These are phyloP conservation scores for Silene noctiflora DNA, from an alignment of 179 eudicot species.

Conservation along the genomic window DNA sequence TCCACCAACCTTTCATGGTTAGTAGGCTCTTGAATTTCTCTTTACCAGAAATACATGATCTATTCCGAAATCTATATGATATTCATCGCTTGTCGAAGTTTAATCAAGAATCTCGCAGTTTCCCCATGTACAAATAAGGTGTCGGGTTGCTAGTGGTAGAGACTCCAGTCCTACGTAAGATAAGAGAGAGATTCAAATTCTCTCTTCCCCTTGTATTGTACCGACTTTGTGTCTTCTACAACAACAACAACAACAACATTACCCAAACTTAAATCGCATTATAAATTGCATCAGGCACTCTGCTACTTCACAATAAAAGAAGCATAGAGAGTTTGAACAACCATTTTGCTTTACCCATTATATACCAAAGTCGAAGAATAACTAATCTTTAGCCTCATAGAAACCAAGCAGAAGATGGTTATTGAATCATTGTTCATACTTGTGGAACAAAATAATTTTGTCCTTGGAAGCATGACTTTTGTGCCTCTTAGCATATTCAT, in stretches of 20 bases:
- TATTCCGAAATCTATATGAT: neutral
- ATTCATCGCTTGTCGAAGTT: neutral
- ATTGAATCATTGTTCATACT: neutral
- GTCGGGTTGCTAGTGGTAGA: neutral
- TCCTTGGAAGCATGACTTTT: neutral
- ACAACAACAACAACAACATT: neutral
- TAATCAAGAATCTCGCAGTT: neutral
- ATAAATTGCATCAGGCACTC: neutral
- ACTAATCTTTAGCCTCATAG: neutral
- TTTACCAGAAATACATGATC: neutral
- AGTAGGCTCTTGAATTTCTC: constrained; percentile 20
- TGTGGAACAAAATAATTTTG: neutral
- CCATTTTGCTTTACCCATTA: neutral
- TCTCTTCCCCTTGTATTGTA: neutral
- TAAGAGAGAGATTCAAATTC: neutral
- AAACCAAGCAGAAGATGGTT: neutral
- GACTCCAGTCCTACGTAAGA: neutral
- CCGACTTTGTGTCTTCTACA: neutral
- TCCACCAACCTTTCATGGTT: constrained; percentile 82
- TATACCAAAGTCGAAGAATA: neutral
- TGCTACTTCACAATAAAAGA: neutral
- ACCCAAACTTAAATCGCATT: neutral
- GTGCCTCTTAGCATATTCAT: neutral
- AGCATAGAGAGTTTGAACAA: neutral
- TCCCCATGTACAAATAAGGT: neutral